phyloP scores from a whole-genome alignment of 176 grass and related monocot species.

The Tillandsia leiboldiana region DNA sequence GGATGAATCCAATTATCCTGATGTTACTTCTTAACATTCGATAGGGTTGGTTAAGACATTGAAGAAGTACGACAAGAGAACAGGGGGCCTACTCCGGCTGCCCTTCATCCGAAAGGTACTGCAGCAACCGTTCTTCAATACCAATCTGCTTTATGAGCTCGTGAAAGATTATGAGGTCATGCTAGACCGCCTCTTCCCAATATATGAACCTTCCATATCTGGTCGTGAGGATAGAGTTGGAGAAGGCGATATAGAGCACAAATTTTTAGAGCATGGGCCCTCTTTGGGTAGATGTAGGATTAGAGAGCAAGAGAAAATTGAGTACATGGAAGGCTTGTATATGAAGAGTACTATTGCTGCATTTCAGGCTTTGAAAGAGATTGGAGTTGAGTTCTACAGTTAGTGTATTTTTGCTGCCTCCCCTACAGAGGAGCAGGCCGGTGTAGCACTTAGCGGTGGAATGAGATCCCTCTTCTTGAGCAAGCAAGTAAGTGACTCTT shows the following conservation, averaged over 20 bases:
- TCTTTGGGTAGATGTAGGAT: slow-evolving; percentile 33
- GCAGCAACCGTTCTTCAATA: slow-evolving; percentile 93
- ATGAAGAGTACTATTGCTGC: slow-evolving; percentile 76
- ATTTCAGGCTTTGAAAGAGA: slow-evolving; percentile 77
- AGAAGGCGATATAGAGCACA: slow-evolving; percentile 22
- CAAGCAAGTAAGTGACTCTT: slow-evolving; percentile 53
- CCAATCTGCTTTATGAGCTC: slow-evolving; percentile 71
- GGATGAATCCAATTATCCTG: not conserved
- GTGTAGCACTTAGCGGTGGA: slow-evolving; percentile 52
- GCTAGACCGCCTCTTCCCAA: slow-evolving; percentile 63
- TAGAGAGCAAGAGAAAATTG: slow-evolving; percentile 69
- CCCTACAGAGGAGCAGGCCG: slow-evolving; percentile 56
- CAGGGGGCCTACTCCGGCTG: slow-evolving; percentile 70
- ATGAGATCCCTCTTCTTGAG: slow-evolving; percentile 47
- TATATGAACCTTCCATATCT: slow-evolving; percentile 43
- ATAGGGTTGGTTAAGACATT: slow-evolving; percentile 91
- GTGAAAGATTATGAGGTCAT: slow-evolving; percentile 85
- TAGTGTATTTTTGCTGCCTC: slow-evolving; percentile 75
- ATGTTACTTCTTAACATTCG: slow-evolving; percentile 12
- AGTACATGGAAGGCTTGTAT: slow-evolving; percentile 88
- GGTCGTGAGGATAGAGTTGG: slow-evolving; percentile 22
- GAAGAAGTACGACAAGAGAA: slow-evolving; percentile 98
- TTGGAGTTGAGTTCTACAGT: slow-evolving; percentile 78
- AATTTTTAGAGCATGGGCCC: slow-evolving; percentile 26
- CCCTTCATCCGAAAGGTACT: slow-evolving; percentile 91